Base-by-base conservation (phyloP, 179 eudicot species). In the Sideroxylon spinosum region DNA sequence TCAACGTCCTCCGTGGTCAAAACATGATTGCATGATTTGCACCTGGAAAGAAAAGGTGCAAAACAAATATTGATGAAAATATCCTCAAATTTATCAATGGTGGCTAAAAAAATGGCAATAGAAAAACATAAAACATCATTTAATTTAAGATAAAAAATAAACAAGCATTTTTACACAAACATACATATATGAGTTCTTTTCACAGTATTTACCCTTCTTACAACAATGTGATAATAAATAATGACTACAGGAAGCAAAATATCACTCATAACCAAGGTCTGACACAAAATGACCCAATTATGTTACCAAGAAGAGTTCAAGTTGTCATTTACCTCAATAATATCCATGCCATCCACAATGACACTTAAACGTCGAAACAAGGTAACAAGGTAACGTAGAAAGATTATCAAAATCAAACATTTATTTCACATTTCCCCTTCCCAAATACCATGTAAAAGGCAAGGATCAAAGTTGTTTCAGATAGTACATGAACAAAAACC, bases 1-100 rank as follows among this genome's bases (percentile, higher is more conserved):
- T 94, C 98, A 19, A 87, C 87, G 75, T 94, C 97, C 76, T 89
- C 93, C 9, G 90, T 68, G 32, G 94, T 89, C 94, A 94, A 88
- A 63, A 83, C 88, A 86, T 91, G 85, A 76, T 79, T 87, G 85
- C 98, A 94, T 20, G 89, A 71, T 86, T 91, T 91, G 84, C 98
- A 94, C 84, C 98, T 94, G 81, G 71, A 77, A 72, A 77, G 6
- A 19, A 68, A 74, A 3, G 19, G 28, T 71, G 11, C 50, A 66
- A n/a, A 28, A 49, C 65, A 29, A 76, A 28, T 50, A 76, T 46
- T 7, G 60, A 25, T 7, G 5, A 76, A 49, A 37, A 59, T 22
- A 49, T 22, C 12, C 0, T 13, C 26, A 57, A 32, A 74, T n/a
- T 59, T 1, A 13, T 16, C 10, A 37, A 49, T 37, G 19, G 49